Percentiles rank a stretch among this genome's conserved stretches.
Evolutionary conservation across 208 protist species (phyloP).

Genomic region (Leishmania guyanensis): DNA sequence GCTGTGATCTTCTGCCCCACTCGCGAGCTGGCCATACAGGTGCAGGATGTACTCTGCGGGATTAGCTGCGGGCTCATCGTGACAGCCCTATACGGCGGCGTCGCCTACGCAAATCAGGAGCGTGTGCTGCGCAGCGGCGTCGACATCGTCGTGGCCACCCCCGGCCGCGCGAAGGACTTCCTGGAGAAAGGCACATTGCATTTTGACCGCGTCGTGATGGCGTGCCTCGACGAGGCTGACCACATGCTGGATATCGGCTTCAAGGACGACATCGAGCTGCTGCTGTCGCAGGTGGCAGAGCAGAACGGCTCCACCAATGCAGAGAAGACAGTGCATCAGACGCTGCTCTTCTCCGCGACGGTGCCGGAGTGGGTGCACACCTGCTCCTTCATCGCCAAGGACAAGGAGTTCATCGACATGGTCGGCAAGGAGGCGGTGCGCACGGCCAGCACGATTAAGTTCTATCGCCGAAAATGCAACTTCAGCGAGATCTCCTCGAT

Average conservation of each 20-base stretch:
- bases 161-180: slow-evolving; percentile 98
- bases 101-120: slow-evolving; percentile 93
- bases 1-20: slow-evolving; percentile 98
- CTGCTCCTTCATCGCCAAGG: slow-evolving; percentile 74
- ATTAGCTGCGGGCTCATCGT: slow-evolving; percentile 95
- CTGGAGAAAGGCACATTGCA: slow-evolving; percentile 95
- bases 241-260: slow-evolving; percentile 99
- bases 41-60: slow-evolving; percentile 92
- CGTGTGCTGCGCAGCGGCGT: slow-evolving; percentile 94
- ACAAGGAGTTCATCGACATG: slow-evolving; percentile 95
- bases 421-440: slow-evolving; percentile 93
- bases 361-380: slow-evolving; percentile 92
- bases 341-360: slow-evolving; percentile 94
- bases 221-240: slow-evolving; percentile 99
- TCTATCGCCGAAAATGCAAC: slow-evolving; percentile 92
- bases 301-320: slow-evolving; percentile 90
- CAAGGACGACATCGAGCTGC: slow-evolving; percentile 94
- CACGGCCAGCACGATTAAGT: slow-evolving; percentile 91
- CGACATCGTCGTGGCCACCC: slow-evolving; percentile 98
- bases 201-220: slow-evolving; percentile 91
- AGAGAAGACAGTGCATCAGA: slow-evolving; percentile 81
- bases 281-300: slow-evolving; percentile 92
- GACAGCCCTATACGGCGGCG: slow-evolving; percentile 92
- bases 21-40: slow-evolving; percentile 98
- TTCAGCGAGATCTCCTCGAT: slow-evolving; percentile 90